Base-by-base conservation (phyloP, 2,329 filamentous ascomycete genomes). In the Fusarium sp. region DNA sequence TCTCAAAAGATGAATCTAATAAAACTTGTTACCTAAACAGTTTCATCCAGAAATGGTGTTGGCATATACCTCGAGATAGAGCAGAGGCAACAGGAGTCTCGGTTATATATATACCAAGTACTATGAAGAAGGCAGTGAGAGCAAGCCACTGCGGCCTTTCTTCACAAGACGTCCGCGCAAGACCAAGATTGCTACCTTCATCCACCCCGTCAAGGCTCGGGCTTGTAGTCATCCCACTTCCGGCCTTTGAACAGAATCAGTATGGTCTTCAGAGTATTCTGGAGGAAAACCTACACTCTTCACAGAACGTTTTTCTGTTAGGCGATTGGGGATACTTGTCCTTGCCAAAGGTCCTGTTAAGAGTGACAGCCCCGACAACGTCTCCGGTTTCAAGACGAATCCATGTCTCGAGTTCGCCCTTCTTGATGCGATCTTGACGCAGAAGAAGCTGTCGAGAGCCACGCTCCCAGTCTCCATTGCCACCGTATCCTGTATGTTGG, bases 401-500 rank as follows among this genome's bases (percentile, higher is more conserved):
- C 87, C 88, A 92, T 0, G 88, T 90, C 60, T 89, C 84, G 0
- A 89, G 77, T 34, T 84, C 84, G 20, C 82, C 71, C 25, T 80
- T 57, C 4, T 83, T 72, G 27, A 91, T 80, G 68, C 89, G 86
- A 27, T 75, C 74, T 18, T 66, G 59, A 1, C 39, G 65, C 11
- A 77, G 25, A 7, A 71, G 61, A 7, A 77, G 32, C 52, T 77
- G 74, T 1, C 89, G 83, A 10, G 86, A 85, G 1, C 91, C 91
- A 0, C 91, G 86, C 6, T 86, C 85, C 87, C 88, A 91, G 41
- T 84, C 83, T 0, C 90, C 89, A 71, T 92, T 92, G 0, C 92
- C 91, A 1, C 91, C 91, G 65, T 92, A 92, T 1, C 91, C 91
- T 0, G 88, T 87, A 71, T 91, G 90, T 70, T 91, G 88, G 2